Percentiles rank a stretch among this genome's conserved stretches.
Conservation (phyloP, 2,329 filamentous ascomycete genomes). For the Periconia sp. region DNA sequence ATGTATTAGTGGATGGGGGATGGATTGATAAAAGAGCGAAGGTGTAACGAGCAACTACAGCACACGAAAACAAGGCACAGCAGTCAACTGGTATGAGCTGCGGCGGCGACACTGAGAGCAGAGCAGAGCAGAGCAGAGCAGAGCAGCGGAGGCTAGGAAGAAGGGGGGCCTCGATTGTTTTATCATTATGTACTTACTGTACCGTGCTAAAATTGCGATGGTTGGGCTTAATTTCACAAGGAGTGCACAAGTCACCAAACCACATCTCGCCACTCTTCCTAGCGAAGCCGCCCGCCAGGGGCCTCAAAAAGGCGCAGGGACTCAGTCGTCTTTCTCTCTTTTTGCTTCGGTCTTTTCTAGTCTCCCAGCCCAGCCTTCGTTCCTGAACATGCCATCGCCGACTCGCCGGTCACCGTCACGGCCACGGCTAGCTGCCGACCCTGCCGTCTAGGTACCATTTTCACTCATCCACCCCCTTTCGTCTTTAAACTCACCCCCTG, state of each 20-base stretch:
- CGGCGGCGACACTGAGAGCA: not conserved
- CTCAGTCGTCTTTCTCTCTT: too few relatives aligned
- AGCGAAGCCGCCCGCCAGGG: conserved; percentile 9
- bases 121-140: not conserved
- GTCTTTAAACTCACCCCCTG: too few relatives aligned
- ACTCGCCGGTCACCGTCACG: too few relatives aligned
- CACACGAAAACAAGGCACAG: too few relatives aligned
- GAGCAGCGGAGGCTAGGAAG: not conserved
- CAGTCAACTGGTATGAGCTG: too few relatives aligned
- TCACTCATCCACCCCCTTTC: not conserved
- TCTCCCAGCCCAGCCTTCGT: not conserved
- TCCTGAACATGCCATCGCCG: too few relatives aligned
- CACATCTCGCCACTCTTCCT: conserved; percentile 1
- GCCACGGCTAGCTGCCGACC: too few relatives aligned
- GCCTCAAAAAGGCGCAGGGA: not conserved
- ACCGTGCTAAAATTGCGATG: conserved; percentile 14
- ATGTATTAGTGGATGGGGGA: too few relatives aligned
- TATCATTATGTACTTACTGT: too few relatives aligned
- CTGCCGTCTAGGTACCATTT: not conserved
- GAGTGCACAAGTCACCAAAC: conserved; percentile 17
- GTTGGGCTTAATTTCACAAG: conserved; percentile 10
- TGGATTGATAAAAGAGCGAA: too few relatives aligned
- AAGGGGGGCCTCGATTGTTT: not conserved
- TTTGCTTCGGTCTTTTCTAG: not conserved
- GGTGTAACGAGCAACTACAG: too few relatives aligned